These are phyloP conservation scores for Sphagnum contortum DNA, from an alignment of 225 moss, liverwort and hornwort genomes.

Conservation along the genomic window DNA sequence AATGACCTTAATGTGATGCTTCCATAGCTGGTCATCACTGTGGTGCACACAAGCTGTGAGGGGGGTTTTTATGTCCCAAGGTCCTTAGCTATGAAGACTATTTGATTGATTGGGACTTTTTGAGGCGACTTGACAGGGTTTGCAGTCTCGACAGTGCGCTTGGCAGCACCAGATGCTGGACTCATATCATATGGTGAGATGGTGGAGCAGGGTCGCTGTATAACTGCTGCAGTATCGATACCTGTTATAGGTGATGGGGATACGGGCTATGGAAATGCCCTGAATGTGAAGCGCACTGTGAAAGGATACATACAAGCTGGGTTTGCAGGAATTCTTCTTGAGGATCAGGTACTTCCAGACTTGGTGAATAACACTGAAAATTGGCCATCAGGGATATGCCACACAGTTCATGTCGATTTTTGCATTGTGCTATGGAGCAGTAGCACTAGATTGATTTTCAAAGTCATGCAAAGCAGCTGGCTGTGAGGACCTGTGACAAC, in stretches of 20 bases:
- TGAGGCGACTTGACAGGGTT: slow-evolving; percentile 34
- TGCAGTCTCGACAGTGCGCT: slow-evolving; percentile 78
- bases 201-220: slow-evolving; percentile 78
- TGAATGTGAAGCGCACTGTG: slow-evolving; percentile 90
- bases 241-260: slow-evolving; percentile 97
- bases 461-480: no score
- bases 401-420: no score
- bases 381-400: no score
- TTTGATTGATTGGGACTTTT: not conserved
- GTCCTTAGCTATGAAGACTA: no score
- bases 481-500: no score
- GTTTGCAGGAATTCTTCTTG: slow-evolving; percentile 89
- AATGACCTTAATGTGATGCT: no score
- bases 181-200: slow-evolving; percentile 91
- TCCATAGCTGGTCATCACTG: no score
- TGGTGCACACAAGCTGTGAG: no score
- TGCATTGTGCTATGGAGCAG: no score
- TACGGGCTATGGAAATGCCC: slow-evolving; percentile 86
- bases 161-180: slow-evolving; percentile 85
- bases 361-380: no score
- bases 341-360: slow-evolving; percentile 72
- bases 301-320: slow-evolving; percentile 89
- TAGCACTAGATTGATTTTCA: no score
- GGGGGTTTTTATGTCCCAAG: no score
- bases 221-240: slow-evolving; percentile 73